These are phyloP conservation scores for Phaeolepiota aurea DNA, from an alignment of 768 basidiomycete species.

Conservation along the genomic window DNA sequence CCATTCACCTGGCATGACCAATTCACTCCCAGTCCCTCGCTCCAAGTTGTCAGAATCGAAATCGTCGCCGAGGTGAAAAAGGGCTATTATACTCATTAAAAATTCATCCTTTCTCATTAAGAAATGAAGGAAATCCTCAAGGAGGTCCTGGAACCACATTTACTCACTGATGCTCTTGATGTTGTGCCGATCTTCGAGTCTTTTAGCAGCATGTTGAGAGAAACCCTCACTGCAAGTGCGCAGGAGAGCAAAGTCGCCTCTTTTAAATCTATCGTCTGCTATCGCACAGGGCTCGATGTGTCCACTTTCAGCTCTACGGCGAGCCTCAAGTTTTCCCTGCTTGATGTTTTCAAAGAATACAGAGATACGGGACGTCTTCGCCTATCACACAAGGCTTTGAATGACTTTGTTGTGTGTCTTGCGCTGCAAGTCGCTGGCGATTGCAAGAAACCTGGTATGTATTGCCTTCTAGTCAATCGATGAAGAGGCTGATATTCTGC, in stretches of 20 bases:
- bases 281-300: conserved; percentile 67
- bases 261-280: conserved; percentile 74
- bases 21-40: conserved; percentile 42
- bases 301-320: conserved; percentile 15
- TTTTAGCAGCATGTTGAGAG: conserved; percentile 27
- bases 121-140: conserved; percentile 21
- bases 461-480: not conserved
- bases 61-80: conserved; percentile 55
- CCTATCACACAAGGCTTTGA: conserved; percentile 51
- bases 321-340: conserved; percentile 20
- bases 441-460: conserved; percentile 50
- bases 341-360: conserved; percentile 23
- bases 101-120: not conserved
- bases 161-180: conserved; percentile 9
- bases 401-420: conserved; percentile 56
- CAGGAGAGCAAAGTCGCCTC: conserved; percentile 43
- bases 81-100: conserved; percentile 11
- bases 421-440: conserved; percentile 45
- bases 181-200: conserved; percentile 11
- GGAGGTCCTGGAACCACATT: conserved; percentile 13
- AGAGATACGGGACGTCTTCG: conserved; percentile 33
- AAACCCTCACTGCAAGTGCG: conserved; percentile 27
- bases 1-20: conserved; percentile 54
- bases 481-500: conserved; percentile 1
- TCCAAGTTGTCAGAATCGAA: conserved; percentile 64